A percentile compares a stretch with the other conserved stretches of the same genome.
These are phyloP conservation scores for Corchorus capsularis DNA, from an alignment of 345 rosid species.

Conservation along the genomic window DNA sequence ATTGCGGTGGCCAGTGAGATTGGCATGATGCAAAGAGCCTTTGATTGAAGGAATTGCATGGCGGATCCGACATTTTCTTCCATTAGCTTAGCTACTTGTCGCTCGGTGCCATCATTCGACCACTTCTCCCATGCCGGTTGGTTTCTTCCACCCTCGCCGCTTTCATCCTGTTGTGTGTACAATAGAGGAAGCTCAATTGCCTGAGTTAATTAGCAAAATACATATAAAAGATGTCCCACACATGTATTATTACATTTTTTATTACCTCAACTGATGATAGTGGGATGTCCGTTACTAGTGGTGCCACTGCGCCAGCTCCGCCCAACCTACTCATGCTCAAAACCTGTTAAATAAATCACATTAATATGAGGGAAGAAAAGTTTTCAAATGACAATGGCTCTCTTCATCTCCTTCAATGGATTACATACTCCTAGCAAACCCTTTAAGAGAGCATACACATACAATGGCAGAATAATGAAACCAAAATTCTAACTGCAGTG, in stretches of 20 bases:
- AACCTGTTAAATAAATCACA: slow-evolving; percentile 59
- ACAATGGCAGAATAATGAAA: neutral
- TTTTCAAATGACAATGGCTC: neutral
- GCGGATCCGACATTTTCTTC: slow-evolving; percentile 98
- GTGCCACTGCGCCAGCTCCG: slow-evolving; percentile 98
- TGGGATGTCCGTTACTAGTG: slow-evolving; percentile 95
- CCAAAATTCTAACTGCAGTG: neutral
- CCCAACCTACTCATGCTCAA: slow-evolving; percentile 99
- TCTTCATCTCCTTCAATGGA: slow-evolving; percentile 6
- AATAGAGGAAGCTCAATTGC: slow-evolving; percentile 8
- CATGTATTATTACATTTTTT: slow-evolving; percentile 10
- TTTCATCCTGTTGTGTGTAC: slow-evolving; percentile 65
- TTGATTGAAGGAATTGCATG: slow-evolving; percentile 96
- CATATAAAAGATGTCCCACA: neutral
- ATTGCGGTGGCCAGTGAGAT: slow-evolving; percentile 91
- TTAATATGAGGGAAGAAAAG: neutral
- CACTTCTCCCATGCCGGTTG: slow-evolving; percentile 98
- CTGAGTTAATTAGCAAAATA: slow-evolving; percentile 4
- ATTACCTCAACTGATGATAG: slow-evolving; percentile 89
- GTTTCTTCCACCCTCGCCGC: slow-evolving; percentile 73
- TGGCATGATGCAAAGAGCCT: slow-evolving; percentile 99
- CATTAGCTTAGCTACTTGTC: slow-evolving; percentile 96
- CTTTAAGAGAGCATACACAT: neutral
- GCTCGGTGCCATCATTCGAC: slow-evolving; percentile 93
- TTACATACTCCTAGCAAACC: slow-evolving; percentile 2